phyloP scores from a whole-genome alignment of 345 rosid species.

The Sisymbrium altissimum region DNA sequence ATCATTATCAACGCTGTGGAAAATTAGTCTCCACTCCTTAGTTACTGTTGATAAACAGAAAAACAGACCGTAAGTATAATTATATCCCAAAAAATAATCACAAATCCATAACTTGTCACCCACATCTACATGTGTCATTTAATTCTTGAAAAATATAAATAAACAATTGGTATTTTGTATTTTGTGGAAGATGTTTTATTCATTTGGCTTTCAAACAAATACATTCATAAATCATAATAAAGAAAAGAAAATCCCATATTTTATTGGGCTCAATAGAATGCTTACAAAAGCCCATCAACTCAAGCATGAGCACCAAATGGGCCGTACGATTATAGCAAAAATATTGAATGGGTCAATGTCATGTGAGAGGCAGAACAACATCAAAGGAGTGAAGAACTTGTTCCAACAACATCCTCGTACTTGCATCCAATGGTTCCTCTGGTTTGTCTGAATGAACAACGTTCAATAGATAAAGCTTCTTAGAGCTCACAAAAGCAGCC shows the following conservation, averaged over 20 bases:
- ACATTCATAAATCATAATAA: background rate
- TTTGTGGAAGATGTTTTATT: background rate
- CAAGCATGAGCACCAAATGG: background rate
- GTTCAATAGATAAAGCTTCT: constrained; percentile 71
- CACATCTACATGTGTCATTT: constrained; percentile 9
- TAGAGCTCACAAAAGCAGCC: constrained; percentile 77
- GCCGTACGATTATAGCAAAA: background rate
- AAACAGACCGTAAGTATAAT: too few relatives aligned
- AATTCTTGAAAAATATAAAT: background rate
- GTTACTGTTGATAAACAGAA: constrained; percentile 20
- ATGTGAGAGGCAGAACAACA: constrained; percentile 28
- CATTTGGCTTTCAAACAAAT: background rate
- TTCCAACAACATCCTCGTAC: constrained; percentile 55
- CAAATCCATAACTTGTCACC: background rate
- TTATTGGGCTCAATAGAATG: background rate
- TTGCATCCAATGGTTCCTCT: constrained; percentile 64
- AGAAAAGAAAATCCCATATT: background rate
- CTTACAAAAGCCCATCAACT: background rate
- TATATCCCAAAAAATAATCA: background rate
- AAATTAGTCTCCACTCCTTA: constrained; percentile 13
- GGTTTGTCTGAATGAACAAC: constrained; percentile 70
- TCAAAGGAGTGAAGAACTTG: constrained; percentile 84
- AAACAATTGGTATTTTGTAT: background rate
- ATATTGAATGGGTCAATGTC: background rate
- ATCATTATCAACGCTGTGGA: background rate